phyloP scores from a whole-genome alignment of 2,329 filamentous ascomycete species.

The Fusarium metavorans region DNA sequence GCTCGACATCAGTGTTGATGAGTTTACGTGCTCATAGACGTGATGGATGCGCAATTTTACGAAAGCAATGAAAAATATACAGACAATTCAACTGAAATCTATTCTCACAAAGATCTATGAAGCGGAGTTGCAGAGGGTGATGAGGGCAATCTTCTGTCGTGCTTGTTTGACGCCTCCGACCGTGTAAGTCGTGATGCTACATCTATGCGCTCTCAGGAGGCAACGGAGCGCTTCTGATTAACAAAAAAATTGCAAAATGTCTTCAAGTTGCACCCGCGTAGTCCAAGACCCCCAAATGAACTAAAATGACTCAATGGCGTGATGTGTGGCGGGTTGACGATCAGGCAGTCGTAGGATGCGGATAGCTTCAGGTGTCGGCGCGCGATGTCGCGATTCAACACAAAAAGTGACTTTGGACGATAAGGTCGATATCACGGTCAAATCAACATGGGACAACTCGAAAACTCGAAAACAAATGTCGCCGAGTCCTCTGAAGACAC shows the following conservation, averaged over 20 bases:
- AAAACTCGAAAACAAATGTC: slow-evolving; percentile 27
- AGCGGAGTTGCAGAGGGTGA: not conserved
- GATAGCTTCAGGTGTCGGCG: slow-evolving; percentile 51
- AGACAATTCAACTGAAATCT: not conserved
- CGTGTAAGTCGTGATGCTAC: slow-evolving; percentile 43
- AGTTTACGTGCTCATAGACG: not conserved
- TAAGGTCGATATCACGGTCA: slow-evolving; percentile 5
- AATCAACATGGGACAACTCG: slow-evolving; percentile 20
- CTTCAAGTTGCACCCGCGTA: slow-evolving; percentile 5
- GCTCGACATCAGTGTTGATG: not conserved
- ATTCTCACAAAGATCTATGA: not conserved
- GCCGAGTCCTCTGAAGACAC: slow-evolving; percentile 27
- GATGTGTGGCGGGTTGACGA: slow-evolving; percentile 35
- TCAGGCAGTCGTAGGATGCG: slow-evolving; percentile 41
- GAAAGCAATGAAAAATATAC: not conserved
- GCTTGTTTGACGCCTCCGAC: slow-evolving; percentile 40
- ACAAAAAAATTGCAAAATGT: slow-evolving; percentile 32
- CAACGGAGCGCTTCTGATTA: slow-evolving; percentile 1
- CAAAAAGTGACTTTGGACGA: slow-evolving; percentile 47
- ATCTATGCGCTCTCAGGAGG: slow-evolving; percentile 9
- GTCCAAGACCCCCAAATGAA: not conserved
- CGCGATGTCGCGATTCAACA: slow-evolving; percentile 28
- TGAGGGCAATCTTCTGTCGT: slow-evolving; percentile 6
- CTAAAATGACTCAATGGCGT: slow-evolving; percentile 15
- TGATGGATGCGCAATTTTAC: not conserved